Evolutionary conservation across 805 yeast species (phyloP).

Genomic region (Monosporozyma aquatica): DNA sequence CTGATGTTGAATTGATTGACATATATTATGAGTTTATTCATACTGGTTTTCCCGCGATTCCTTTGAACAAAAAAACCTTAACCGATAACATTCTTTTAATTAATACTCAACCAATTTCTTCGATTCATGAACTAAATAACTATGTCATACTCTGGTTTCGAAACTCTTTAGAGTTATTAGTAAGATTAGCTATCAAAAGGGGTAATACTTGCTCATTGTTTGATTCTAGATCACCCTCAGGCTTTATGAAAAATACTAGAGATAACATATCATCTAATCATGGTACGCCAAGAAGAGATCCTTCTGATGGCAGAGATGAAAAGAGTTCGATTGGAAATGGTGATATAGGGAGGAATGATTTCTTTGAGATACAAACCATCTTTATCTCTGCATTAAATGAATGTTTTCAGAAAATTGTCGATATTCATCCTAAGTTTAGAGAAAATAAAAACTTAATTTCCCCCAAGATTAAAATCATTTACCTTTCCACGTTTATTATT

Average conservation of each 20-base stretch:
- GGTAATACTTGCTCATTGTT: constrained; percentile 9
- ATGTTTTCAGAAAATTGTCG: constrained; percentile 27
- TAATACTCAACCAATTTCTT: constrained; percentile 26
- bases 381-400: constrained; percentile 27
- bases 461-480: constrained; percentile 28
- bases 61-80: constrained; percentile 29
- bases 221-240: constrained; percentile 9
- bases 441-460: constrained; percentile 23
- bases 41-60: constrained; percentile 32
- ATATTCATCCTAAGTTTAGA: constrained; percentile 26
- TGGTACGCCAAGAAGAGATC: constrained; percentile 1
- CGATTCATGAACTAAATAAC: constrained; percentile 27
- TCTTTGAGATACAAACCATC: constrained; percentile 18
- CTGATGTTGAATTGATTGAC: constrained; percentile 35
- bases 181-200: constrained; percentile 22
- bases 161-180: constrained; percentile 26
- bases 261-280: background rate
- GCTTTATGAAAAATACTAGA: background rate
- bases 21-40: constrained; percentile 40
- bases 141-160: constrained; percentile 28
- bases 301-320: constrained; percentile 5
- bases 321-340: background rate
- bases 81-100: constrained; percentile 24
- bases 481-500: constrained; percentile 33
- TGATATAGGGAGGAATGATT: constrained; percentile 8